Base-by-base conservation (phyloP, 768 basidiomycete species). In the Naganishia onofrii region DNA sequence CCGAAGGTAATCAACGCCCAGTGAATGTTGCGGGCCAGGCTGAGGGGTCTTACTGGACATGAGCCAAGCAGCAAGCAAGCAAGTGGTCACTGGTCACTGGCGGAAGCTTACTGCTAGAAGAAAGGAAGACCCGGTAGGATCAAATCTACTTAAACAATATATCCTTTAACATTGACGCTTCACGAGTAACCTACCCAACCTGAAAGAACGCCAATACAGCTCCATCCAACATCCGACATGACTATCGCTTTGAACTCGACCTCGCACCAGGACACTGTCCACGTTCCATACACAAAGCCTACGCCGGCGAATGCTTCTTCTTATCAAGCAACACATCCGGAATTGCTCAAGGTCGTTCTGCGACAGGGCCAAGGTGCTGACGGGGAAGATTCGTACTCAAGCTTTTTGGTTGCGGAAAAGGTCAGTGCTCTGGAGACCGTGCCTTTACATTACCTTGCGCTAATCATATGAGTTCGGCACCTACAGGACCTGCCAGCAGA, bases 281-380 rank as follows among this genome's bases (percentile, higher is more conserved):
- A 42, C 8, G 51, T 32, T 31, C 32, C 55, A 15, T 81, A 76
- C 68, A 72, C 60, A 29, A 81, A 81, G 58, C 80, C 80, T 8
- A 79, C 78, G 0, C 72, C 72, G 1, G 51, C 68, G 10, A 76
- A 74, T 71, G 78, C 77, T 12, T 76, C 76, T 68, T 74, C 74
- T 6, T 81, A 81, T 68, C 67, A 46, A 26, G 76, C 78, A 19
- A 81, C 80, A 17, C 80, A 81, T 71, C 70, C 75, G 0, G 76
- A 73, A 0, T 55, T 79, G 58, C 75, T 81, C 72, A 68, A 68
- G 64, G 78, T 81, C 51, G 76, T 74, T 38, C 29, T 69, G 28
- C 71, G 32, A 71, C 46, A 65, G 34, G 64, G 67, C 8, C 55
- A 66, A 29, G 68, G 38, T 15, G 68, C 32, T 8, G 73, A 60